These are phyloP conservation scores for Colletotrichum sp. DNA, from an alignment of 2,329 filamentous ascomycete species.

Conservation along the genomic window DNA sequence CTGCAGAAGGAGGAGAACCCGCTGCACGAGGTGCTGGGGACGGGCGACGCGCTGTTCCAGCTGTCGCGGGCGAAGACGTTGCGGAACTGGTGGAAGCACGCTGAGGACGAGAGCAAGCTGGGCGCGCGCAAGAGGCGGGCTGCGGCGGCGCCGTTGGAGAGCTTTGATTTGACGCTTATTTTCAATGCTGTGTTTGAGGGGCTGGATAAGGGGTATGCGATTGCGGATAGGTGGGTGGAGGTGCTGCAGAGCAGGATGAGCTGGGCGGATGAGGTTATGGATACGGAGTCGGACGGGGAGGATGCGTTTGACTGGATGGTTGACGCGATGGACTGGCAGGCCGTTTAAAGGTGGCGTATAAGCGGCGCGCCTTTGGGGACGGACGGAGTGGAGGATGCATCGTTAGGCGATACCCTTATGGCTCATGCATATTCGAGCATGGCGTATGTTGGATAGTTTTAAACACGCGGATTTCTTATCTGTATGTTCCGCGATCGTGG, in stretches of 20 bases:
- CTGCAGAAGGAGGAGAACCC: constrained; percentile 64
- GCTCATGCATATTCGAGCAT: neutral
- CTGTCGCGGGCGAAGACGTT: constrained; percentile 72
- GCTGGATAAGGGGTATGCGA: constrained; percentile 60
- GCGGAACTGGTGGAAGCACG: constrained; percentile 76
- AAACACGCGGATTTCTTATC: neutral
- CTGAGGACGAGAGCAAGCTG: constrained; percentile 46
- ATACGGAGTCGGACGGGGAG: constrained; percentile 33
- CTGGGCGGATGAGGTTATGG: constrained; percentile 8
- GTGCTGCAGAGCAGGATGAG: constrained; percentile 15
- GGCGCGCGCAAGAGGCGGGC: constrained; percentile 8
- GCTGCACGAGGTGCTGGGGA: constrained; percentile 60
- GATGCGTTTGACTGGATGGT: constrained; percentile 62
- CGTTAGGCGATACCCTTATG: constrained; percentile 14
- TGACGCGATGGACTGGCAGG: constrained; percentile 66
- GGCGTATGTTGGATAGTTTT: neutral
- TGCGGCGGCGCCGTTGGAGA: constrained; percentile 49
- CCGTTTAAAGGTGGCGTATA: constrained; percentile 16
- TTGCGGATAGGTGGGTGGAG: constrained; percentile 53
- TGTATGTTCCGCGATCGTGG: fast-evolving
- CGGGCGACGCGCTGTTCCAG: constrained; percentile 59
- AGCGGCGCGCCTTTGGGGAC: neutral
- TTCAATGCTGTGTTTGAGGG: constrained; percentile 61
- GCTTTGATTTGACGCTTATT: constrained; percentile 67
- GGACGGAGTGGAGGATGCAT: neutral